Base-by-base conservation (phyloP, 2,329 filamentous ascomycete species). In the Monilinia fructicola region DNA sequence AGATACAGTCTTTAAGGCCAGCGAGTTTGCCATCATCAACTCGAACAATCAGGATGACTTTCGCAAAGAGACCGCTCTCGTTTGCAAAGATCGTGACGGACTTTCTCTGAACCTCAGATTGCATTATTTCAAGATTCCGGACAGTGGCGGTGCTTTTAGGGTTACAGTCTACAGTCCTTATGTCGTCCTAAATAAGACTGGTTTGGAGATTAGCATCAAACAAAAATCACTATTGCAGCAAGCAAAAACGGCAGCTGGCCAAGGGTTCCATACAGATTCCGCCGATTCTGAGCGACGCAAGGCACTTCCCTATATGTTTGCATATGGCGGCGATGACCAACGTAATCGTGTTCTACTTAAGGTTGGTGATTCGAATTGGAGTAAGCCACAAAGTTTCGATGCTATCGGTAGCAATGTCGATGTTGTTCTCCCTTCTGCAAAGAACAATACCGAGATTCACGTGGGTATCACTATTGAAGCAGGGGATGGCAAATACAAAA, bases 21-120 rank as follows among this genome's bases (percentile, higher is more conserved):
- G 95, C 79, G 95, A 99, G 70, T 99, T 98, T 79, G 90, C 93
- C 31, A 96, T 99, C 74, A 94, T 99, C 81, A 99, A 99, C 75
- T 89, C 93, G 3, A 93, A 91, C 65, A 87, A 87, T 67, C 88
- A 92, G 61, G 90, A 94, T 70, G 94, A 97, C 74, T 98, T 97
- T 81, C 87, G 88, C 63, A 90, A 91, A 72, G 95, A 99, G 77
- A 86, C 88, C 69, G 87, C 83, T 0, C 78, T 99, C 5, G 83
- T 90, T 16, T 89, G 96, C 74, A 96, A 94, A 75, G 95, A 99
- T 75, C 88, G 90, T 12, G 88, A 92, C 70, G 91, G 91, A 38
- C 83, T 96, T 50, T 84, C 90, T 4, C 79, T 99, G 67, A 88
- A 91, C 68, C 84, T 99, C 54, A 92, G 89, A 73, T 84, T 99